Evolutionary conservation across 257 asterid species (phyloP).

Genomic region (Haberlea rhodopensis): DNA sequence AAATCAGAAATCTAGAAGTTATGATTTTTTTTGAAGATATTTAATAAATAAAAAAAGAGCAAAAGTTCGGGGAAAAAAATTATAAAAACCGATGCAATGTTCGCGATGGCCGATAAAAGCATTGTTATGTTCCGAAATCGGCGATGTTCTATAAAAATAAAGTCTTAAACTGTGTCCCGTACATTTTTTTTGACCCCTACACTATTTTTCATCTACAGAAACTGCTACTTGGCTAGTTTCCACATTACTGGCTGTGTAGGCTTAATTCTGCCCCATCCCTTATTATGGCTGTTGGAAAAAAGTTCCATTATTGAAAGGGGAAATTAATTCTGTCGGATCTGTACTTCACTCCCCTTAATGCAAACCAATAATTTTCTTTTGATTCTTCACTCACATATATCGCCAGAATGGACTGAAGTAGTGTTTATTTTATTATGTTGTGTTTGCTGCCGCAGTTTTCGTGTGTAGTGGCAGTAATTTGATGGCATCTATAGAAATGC

Average conservation of each 20-base stretch:
- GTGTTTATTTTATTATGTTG: neutral
- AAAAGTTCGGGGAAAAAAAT: too few species aligned
- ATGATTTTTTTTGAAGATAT: too few species aligned
- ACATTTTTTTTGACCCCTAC: conserved; percentile 16
- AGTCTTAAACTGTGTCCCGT: too few species aligned
- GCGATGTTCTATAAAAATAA: too few species aligned
- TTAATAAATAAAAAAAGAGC: too few species aligned
- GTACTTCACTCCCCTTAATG: conserved; percentile 8
- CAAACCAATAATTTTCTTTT: conserved; percentile 22
- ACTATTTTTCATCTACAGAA: neutral
- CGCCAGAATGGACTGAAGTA: neutral
- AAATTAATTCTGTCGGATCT: conserved; percentile 34
- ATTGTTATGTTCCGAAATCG: too few species aligned
- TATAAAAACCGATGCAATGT: too few species aligned
- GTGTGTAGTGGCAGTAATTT: neutral
- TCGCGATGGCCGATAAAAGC: too few species aligned
- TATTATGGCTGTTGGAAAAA: conserved; percentile 27
- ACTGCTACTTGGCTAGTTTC: conserved; percentile 9
- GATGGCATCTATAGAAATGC: conserved; percentile 20
- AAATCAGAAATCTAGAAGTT: too few species aligned
- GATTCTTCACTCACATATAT: neutral
- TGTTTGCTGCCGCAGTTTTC: neutral
- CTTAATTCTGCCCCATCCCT: conserved; percentile 34
- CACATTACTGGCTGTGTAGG: conserved; percentile 28
- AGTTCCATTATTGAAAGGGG: neutral